phyloP scores from a whole-genome alignment of 768 basidiomycete species.

The Termitomyces sp. region DNA sequence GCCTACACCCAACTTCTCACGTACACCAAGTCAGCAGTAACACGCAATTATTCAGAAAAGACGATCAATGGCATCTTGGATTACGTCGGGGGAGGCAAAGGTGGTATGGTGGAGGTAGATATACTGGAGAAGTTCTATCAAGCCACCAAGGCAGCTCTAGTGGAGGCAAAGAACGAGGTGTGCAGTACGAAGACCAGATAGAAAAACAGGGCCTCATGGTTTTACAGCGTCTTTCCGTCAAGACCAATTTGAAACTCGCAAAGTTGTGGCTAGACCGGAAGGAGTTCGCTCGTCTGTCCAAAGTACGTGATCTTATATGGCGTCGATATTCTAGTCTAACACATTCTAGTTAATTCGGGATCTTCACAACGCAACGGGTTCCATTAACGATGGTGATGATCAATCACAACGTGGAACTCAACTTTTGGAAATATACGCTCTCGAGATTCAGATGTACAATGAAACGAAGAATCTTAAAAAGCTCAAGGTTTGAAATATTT shows the following conservation, averaged over 20 bases:
- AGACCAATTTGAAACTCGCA: conserved; percentile 95
- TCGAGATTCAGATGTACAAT: conserved; percentile 99
- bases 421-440: conserved; percentile 93
- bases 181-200: conserved; percentile 18
- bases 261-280: conserved; percentile 96
- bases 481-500: conserved; percentile 61
- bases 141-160: conserved; percentile 83
- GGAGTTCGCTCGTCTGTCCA: conserved; percentile 82
- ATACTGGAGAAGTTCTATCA: conserved; percentile 95
- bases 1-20: conserved; percentile 85
- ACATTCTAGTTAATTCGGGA: conserved; percentile 68
- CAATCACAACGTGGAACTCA: conserved; percentile 94
- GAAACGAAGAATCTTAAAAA: conserved; percentile 96
- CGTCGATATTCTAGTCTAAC: not conserved
- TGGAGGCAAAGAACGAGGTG: conserved; percentile 96
- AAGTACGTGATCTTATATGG: conserved; percentile 42
- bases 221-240: conserved; percentile 81
- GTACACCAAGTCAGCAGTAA: conserved; percentile 95
- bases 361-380: conserved; percentile 63
- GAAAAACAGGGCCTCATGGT: conserved; percentile 6
- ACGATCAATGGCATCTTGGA: conserved; percentile 98
- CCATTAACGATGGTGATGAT: conserved; percentile 65
- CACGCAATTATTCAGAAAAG: conserved; percentile 96
- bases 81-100: conserved; percentile 91
- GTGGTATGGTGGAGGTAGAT: conserved; percentile 76